phyloP scores from a whole-genome alignment of 805 yeast genomes.

The Candida arabinofermentans region DNA sequence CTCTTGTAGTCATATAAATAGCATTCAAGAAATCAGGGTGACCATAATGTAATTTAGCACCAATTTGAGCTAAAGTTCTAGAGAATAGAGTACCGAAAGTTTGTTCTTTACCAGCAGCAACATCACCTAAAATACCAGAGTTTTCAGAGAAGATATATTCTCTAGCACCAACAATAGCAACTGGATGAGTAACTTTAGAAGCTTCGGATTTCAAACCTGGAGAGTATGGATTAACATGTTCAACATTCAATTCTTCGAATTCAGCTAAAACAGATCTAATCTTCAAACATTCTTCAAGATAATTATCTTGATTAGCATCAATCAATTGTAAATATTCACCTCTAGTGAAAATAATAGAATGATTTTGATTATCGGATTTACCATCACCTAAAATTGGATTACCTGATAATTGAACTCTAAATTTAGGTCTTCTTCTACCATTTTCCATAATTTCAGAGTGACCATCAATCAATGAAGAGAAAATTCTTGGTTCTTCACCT shows the following conservation, averaged over 20 bases:
- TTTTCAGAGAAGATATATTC: slow-evolving; percentile 85
- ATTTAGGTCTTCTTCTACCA: slow-evolving; percentile 73
- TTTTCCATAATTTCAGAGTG: slow-evolving; percentile 68
- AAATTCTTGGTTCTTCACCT: slow-evolving; percentile 68
- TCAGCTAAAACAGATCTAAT: slow-evolving; percentile 79
- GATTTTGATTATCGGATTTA: slow-evolving; percentile 84
- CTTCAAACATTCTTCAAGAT: slow-evolving; percentile 79
- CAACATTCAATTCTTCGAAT: slow-evolving; percentile 72
- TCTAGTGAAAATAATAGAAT: slow-evolving; percentile 72
- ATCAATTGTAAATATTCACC: slow-evolving; percentile 83
- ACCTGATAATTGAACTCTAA: slow-evolving; percentile 75
- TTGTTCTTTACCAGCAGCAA: slow-evolving; percentile 89
- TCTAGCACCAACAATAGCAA: slow-evolving; percentile 84
- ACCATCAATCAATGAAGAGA: slow-evolving; percentile 77
- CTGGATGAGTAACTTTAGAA: slow-evolving; percentile 56
- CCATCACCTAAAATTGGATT: slow-evolving; percentile 87
- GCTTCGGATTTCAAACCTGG: slow-evolving; percentile 57
- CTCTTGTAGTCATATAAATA: slow-evolving; percentile 77
- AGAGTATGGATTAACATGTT: slow-evolving; percentile 79
- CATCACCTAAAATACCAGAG: slow-evolving; percentile 82
- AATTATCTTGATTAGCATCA: slow-evolving; percentile 86
- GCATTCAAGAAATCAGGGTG: slow-evolving; percentile 83
- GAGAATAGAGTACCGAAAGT: slow-evolving; percentile 84
- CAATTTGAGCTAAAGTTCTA: slow-evolving; percentile 77
- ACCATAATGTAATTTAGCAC: slow-evolving; percentile 85